Percentiles rank a stretch among this genome's conserved stretches.
Evolutionary conservation across 495 filamentous ascomycete species (phyloP).

Genomic region (Geoglossum glabrum): DNA sequence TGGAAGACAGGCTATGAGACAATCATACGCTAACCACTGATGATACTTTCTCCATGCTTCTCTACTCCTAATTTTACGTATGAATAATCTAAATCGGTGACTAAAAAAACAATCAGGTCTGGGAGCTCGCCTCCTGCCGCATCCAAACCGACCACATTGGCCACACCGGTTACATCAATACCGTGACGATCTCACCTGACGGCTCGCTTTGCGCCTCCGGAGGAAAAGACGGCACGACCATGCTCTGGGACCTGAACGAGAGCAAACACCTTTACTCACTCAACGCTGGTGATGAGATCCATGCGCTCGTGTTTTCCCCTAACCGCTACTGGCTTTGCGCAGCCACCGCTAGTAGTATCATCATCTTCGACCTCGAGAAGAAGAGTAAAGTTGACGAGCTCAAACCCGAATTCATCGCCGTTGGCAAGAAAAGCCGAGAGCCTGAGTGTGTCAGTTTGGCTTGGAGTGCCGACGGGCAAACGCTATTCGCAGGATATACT

Average conservation of each 20-base stretch:
- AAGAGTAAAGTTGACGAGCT: slow-evolving; percentile 99
- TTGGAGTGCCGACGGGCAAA: slow-evolving; percentile 96
- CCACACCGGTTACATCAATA: slow-evolving; percentile 99
- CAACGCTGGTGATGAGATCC: slow-evolving; percentile 98
- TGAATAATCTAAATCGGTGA: slow-evolving; percentile 2
- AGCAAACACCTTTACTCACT: slow-evolving; percentile 99
- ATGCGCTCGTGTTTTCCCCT: slow-evolving; percentile 98
- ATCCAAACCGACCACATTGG: slow-evolving; percentile 99
- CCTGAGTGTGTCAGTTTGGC: slow-evolving; percentile 94
- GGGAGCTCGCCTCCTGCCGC: slow-evolving; percentile 97
- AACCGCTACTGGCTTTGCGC: slow-evolving; percentile 99
- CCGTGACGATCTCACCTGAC: slow-evolving; percentile 98
- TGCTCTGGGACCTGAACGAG: slow-evolving; percentile 99
- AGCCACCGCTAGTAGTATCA: slow-evolving; percentile 88
- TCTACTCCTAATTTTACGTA: not conserved
- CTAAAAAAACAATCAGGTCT: slow-evolving; percentile 46
- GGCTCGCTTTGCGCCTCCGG: slow-evolving; percentile 98
- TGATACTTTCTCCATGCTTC: slow-evolving; percentile 16
- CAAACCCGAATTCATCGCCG: slow-evolving; percentile 91
- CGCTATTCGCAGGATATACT: slow-evolving; percentile 97
- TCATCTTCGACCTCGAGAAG: slow-evolving; percentile 99
- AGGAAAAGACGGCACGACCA: slow-evolving; percentile 99
- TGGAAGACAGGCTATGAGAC: slow-evolving; percentile 74
- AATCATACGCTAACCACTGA: slow-evolving; percentile 84
- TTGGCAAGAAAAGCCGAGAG: slow-evolving; percentile 97